Evolutionary conservation across 177 flowering plant genomes (phyloP).

Genomic region (Telopea speciosissima): DNA sequence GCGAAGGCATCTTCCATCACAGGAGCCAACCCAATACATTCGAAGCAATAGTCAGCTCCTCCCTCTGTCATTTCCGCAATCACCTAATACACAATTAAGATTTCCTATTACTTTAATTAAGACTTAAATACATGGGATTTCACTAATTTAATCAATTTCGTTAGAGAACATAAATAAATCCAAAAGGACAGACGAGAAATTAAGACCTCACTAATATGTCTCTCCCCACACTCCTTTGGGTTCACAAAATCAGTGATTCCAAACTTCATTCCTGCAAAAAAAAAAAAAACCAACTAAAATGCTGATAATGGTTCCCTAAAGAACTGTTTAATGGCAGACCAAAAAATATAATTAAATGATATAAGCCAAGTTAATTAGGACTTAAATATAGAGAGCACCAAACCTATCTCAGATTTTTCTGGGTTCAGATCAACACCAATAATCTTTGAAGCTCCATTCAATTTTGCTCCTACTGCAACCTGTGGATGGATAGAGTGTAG

Average conservation of each 20-base stretch:
- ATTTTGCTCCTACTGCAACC: constrained; percentile 80
- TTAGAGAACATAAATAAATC: neutral
- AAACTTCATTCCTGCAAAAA: constrained; percentile 48
- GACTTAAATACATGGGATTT: too few species aligned
- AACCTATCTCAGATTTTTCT: constrained; percentile 58
- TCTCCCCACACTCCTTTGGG: constrained; percentile 37
- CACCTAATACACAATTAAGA: constrained; percentile 30
- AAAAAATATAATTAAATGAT: too few species aligned
- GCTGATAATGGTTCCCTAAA: too few species aligned
- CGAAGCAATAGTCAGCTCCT: constrained; percentile 84
- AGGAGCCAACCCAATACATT: constrained; percentile 72
- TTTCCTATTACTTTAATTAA: too few species aligned
- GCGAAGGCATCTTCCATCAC: constrained; percentile 57
- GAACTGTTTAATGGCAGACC: too few species aligned
- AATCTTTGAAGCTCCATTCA: constrained; percentile 61
- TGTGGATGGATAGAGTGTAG: constrained; percentile 1
- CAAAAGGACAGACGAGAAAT: neutral
- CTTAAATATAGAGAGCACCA: neutral
- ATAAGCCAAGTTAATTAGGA: too few species aligned
- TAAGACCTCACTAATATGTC: constrained; percentile 52
- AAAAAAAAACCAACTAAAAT: too few species aligned
- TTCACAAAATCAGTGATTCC: constrained; percentile 71
- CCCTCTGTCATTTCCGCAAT: constrained; percentile 66
- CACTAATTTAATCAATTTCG: neutral
- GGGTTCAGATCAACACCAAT: constrained; percentile 81